Evolutionary conservation across 441 rosid species (phyloP).

Genomic region (Gossypium gossypioides): DNA sequence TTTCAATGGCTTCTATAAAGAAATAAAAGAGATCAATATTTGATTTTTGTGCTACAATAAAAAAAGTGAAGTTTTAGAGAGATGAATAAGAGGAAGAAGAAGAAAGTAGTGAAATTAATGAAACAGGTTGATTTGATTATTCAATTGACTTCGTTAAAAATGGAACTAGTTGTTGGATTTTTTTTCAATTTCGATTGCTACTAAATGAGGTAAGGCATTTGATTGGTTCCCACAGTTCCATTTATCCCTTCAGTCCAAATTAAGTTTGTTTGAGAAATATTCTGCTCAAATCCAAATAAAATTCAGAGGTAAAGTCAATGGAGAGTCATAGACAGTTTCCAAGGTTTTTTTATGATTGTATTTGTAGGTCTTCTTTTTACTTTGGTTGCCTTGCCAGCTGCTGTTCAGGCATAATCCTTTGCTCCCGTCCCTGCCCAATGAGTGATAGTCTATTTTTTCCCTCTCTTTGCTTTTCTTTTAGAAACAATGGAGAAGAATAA

Average conservation of each 20-base stretch:
- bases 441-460: slow-evolving; percentile 48
- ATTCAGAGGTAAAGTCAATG: slow-evolving; percentile 17
- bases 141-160: slow-evolving; percentile 20
- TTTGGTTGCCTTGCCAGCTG: slow-evolving; percentile 35
- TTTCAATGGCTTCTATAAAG: slow-evolving; percentile 11
- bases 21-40: slow-evolving; percentile 8
- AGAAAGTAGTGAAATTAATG: background rate
- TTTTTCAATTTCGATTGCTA: background rate
- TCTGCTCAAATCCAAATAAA: slow-evolving; percentile 20
- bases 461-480: background rate
- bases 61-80: background rate
- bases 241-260: background rate
- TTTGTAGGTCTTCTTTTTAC: slow-evolving; percentile 25
- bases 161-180: background rate
- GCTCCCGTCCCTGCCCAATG: slow-evolving; percentile 67
- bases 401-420: slow-evolving; percentile 33
- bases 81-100: background rate
- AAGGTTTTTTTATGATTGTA: slow-evolving; percentile 32
- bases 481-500: background rate
- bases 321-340: slow-evolving; percentile 38
- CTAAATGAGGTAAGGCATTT: background rate
- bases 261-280: background rate
- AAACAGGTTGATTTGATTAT: background rate
- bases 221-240: background rate
- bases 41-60: slow-evolving; percentile 1